A percentile compares a stretch with the other conserved stretches of the same genome.
phyloP scores from a whole-genome alignment of 805 yeast species.

The Ogataea dorogensis region DNA sequence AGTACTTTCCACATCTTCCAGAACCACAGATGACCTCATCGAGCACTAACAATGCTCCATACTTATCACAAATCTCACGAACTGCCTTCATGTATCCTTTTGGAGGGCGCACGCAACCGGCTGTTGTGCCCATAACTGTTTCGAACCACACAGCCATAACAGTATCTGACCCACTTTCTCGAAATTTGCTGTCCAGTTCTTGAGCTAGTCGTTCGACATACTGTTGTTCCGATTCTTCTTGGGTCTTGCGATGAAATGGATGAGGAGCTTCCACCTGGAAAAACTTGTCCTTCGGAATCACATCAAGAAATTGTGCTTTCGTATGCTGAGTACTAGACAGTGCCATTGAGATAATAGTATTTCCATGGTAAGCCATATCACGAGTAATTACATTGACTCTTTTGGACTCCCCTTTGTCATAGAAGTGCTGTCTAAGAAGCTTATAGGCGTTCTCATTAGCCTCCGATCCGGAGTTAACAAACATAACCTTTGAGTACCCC shows the following conservation, averaged over 20 bases:
- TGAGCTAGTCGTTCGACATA: conserved; percentile 37
- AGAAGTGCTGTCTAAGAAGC: conserved; percentile 52
- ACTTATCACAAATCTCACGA: conserved; percentile 73
- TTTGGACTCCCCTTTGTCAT: conserved; percentile 41
- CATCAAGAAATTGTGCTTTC: conserved; percentile 34
- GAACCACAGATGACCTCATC: conserved; percentile 82
- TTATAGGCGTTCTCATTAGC: conserved; percentile 79
- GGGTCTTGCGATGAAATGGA: conserved; percentile 21
- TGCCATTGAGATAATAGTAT: conserved; percentile 45
- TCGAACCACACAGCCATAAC: conserved; percentile 43
- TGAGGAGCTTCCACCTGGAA: conserved; percentile 29
- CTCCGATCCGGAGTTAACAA: conserved; percentile 60
- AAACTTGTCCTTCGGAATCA: conserved; percentile 32
- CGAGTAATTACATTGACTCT: conserved; percentile 44
- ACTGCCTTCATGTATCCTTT: conserved; percentile 46
- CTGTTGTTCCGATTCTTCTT: conserved; percentile 32
- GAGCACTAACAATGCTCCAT: conserved; percentile 89
- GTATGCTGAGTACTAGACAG: conserved; percentile 37
- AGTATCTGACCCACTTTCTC: conserved; percentile 42
- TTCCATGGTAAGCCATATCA: conserved; percentile 48
- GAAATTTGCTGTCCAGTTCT: conserved; percentile 40
- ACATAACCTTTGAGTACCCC: conserved; percentile 6
- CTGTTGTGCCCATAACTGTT: conserved; percentile 45
- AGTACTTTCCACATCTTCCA: conserved; percentile 48
- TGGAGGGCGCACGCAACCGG: conserved; percentile 45